Base-by-base conservation (phyloP, 345 rosid species). In the Chamaenerion angustifolium region DNA sequence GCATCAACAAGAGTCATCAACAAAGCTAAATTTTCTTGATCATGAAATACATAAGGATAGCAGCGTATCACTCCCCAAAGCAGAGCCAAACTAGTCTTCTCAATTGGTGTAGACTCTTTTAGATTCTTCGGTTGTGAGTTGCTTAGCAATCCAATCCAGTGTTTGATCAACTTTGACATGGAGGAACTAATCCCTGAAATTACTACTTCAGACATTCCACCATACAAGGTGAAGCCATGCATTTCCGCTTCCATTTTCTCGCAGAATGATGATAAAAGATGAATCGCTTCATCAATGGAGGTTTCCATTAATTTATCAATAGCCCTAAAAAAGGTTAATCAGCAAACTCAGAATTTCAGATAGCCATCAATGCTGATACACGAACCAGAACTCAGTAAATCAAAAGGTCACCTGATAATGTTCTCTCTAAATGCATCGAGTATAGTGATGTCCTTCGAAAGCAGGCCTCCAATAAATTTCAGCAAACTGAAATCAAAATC, bases 51-150 rank as follows among this genome's bases (percentile, higher is more conserved):
- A 54, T 63, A 56, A 42, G 92, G 87, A 75, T 67, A 82, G 74
- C 96, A 83, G 35, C 69, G 65, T 46, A 81, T 65, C 23, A 59
- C 66, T 73, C 83, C 93, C 95, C 96, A 83, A 18, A 83, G 65
- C 45, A 48, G 42, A 65, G 95, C 80, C 75, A 90, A 62, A 51
- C 69, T 58, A 25, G 65, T 46, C 55, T 61, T 55, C 42, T 66
- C 72, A 63, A 73, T 49, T 46, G 57, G 61, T 48, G 69, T 47
- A 62, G 66, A 65, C 41, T 66, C 58, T 21, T 31, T 8, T 31
- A 48, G 27, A 42, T 61, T 61, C 55, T 63, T 68, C 21, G 10
- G 48, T 51, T 40, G 60, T 44, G 66, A 60, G 58, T 60, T 64
- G 56, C 73, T 65, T 57, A 67, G 57, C 58, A 45, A 46, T 50